Conservation (phyloP, 805 yeast species). For the Starmerella potacharoeniae region DNA sequence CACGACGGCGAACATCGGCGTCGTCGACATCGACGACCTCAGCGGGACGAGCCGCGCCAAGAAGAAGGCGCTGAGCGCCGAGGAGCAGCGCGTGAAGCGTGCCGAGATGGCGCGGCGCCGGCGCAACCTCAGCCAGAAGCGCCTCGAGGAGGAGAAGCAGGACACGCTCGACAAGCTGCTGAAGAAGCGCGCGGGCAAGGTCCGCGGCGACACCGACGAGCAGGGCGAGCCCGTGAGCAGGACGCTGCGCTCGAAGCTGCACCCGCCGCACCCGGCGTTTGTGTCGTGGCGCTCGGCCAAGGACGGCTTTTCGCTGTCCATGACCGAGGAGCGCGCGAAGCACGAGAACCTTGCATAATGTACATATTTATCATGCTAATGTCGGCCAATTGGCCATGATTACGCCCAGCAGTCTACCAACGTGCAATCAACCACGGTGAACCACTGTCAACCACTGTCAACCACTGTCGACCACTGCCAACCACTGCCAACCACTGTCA, state of each 20-base stretch:
- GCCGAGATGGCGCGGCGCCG: conserved; percentile 85
- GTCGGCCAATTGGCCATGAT: too few species aligned
- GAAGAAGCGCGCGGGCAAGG: conserved; percentile 55
- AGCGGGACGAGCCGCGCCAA: conserved; percentile 29
- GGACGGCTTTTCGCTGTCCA: conserved; percentile 17
- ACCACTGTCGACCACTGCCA: too few species aligned
- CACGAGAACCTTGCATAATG: background rate
- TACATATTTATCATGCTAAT: background rate
- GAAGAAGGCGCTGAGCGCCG: conserved; percentile 60
- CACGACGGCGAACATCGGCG: conserved; percentile 15
- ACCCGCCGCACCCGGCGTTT: conserved; percentile 27
- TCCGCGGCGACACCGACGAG: conserved; percentile 19
- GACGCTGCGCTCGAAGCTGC: conserved; percentile 17
- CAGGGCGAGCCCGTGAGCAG: conserved; percentile 12
- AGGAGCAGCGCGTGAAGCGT: conserved; percentile 67
- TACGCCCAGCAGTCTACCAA: too few species aligned
- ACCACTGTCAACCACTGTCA: too few species aligned
- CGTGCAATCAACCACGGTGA: too few species aligned
- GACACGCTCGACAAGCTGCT: conserved; percentile 81
- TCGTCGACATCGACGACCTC: conserved; percentile 25
- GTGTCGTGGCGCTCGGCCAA: conserved; percentile 23
- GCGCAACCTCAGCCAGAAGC: conserved; percentile 69
- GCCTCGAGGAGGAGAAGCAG: conserved; percentile 81
- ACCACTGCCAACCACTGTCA: too few species aligned
- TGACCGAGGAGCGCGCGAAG: conserved; percentile 20